These are phyloP conservation scores for Knoxdaviesia capensis DNA, from an alignment of 2,329 filamentous ascomycete genomes.

Conservation along the genomic window DNA sequence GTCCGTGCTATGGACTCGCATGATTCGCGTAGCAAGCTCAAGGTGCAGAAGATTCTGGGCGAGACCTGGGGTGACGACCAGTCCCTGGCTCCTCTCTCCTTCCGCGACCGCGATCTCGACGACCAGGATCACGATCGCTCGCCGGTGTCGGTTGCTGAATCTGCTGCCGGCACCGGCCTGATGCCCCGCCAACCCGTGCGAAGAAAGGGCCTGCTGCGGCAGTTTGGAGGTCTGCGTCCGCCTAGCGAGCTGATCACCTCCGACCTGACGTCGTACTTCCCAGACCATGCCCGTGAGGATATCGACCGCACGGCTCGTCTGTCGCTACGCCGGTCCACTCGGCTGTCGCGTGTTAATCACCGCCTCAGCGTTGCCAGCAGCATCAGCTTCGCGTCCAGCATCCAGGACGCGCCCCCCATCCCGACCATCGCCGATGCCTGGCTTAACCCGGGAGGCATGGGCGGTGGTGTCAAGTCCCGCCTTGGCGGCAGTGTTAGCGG, in stretches of 20 bases:
- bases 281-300: constrained; percentile 79
- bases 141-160: constrained; percentile 14
- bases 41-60: constrained; percentile 76
- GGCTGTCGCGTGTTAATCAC: constrained; percentile 81
- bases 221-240: constrained; percentile 80
- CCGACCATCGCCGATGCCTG: constrained; percentile 90
- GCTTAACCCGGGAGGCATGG: constrained; percentile 30
- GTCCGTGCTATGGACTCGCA: constrained; percentile 38
- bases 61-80: constrained; percentile 59
- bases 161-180: background rate
- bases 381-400: constrained; percentile 75
- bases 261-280: constrained; percentile 92
- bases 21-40: constrained; percentile 57
- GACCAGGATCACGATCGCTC: constrained; percentile 31
- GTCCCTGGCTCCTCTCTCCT: constrained; percentile 61
- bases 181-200: constrained; percentile 19
- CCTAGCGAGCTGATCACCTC: constrained; percentile 96
- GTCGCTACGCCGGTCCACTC: constrained; percentile 75
- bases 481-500: constrained; percentile 17
- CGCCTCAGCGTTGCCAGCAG: constrained; percentile 88
- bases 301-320: constrained; percentile 91
- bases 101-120: constrained; percentile 48
- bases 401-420: constrained; percentile 84
- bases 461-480: constrained; percentile 24
- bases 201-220: constrained; percentile 40